Evolutionary conservation across 2,329 filamentous ascomycete species (phyloP).

Genomic region (Cadophora malorum): DNA sequence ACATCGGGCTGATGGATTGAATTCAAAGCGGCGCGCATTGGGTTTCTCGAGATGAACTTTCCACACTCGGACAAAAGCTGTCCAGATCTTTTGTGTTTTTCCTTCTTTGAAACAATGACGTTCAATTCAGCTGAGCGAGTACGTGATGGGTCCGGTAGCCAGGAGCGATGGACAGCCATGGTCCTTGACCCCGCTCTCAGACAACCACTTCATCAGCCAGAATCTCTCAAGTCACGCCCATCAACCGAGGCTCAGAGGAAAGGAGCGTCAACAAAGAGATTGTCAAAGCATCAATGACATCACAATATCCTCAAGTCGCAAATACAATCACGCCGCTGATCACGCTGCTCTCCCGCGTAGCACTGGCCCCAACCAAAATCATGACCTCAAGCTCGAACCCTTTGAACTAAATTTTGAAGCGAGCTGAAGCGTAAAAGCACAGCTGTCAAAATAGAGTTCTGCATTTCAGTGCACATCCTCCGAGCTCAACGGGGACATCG

Average conservation of each 20-base stretch:
- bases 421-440: neutral
- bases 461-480: neutral
- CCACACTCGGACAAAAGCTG: too few relatives aligned
- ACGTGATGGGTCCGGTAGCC: too few relatives aligned
- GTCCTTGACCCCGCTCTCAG: too few relatives aligned
- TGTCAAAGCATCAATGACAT: slow-evolving; percentile 3
- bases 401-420: neutral
- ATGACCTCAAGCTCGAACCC: slow-evolving; percentile 5
- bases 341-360: slow-evolving; percentile 1
- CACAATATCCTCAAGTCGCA: neutral
- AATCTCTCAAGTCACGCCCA: too few relatives aligned
- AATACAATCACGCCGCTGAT: neutral
- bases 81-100: too few relatives aligned
- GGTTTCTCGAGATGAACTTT: too few relatives aligned
- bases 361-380: neutral
- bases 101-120: too few relatives aligned
- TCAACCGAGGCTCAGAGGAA: neutral
- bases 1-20: too few relatives aligned
- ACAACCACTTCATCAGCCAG: too few relatives aligned
- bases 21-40: too few relatives aligned
- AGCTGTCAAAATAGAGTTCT: neutral
- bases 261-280: neutral
- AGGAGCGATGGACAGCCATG: too few relatives aligned
- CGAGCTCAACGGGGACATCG: neutral
- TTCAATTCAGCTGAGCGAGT: too few relatives aligned